Evolutionary conservation across 768 basidiomycete species (phyloP).

Genomic region (Leccinum aurantiacum): DNA sequence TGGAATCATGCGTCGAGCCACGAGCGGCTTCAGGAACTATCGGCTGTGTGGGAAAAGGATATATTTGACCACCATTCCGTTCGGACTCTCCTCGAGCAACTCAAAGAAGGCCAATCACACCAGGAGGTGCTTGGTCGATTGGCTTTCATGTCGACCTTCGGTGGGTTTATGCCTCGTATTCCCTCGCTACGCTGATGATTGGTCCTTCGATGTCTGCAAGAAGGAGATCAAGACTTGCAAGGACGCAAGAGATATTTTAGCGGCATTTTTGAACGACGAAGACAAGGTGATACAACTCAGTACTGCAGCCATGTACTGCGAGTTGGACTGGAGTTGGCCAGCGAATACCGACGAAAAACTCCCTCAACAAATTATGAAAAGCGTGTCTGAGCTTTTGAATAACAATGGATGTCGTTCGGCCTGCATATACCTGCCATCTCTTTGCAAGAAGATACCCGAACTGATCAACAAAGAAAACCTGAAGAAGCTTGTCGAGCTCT

Average conservation of each 20-base stretch:
- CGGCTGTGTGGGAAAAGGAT: conserved; percentile 30
- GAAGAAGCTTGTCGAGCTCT: conserved; percentile 18
- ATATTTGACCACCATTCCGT: conserved; percentile 26
- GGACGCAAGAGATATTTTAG: conserved; percentile 10
- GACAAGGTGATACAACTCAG: conserved; percentile 20
- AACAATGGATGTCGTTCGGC: conserved; percentile 15
- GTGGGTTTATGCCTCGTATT: conserved; percentile 8
- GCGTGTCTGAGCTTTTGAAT: conserved; percentile 19
- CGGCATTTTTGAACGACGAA: neutral
- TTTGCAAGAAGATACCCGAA: conserved; percentile 20
- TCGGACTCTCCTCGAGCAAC: conserved; percentile 16
- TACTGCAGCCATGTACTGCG: conserved; percentile 26
- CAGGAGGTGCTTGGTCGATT: conserved; percentile 25
- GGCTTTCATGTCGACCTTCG: conserved; percentile 30
- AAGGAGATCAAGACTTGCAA: conserved; percentile 7
- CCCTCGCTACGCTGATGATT: neutral
- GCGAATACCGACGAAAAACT: conserved; percentile 3
- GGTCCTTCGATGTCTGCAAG: conserved; percentile 3
- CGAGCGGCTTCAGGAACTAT: conserved; percentile 13
- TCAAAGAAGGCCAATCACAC: conserved; percentile 14
- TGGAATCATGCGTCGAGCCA: conserved; percentile 28
- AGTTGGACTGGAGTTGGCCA: conserved; percentile 25
- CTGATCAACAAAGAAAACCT: conserved; percentile 22
- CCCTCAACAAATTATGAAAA: conserved; percentile 1
- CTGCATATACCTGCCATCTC: conserved; percentile 29